Conservation (phyloP, 2,329 filamentous ascomycete genomes). For the Epichloe coenophiala region DNA sequence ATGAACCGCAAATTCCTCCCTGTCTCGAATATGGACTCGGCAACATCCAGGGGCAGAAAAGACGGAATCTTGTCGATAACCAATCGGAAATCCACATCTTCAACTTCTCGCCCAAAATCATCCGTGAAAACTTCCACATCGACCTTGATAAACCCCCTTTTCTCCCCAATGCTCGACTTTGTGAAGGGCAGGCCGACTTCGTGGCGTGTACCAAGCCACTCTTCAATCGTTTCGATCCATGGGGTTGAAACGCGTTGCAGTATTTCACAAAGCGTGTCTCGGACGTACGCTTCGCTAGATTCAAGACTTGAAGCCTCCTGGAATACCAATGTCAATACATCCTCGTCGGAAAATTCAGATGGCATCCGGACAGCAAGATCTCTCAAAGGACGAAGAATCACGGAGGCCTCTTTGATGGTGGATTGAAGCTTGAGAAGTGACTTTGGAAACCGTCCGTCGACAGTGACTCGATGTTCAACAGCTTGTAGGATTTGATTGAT, state of each 20-base stretch:
- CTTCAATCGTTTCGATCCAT: slow-evolving; percentile 53
- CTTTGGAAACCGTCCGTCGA: slow-evolving; percentile 24
- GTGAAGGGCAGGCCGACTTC: slow-evolving; percentile 42
- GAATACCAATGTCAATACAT: slow-evolving; percentile 48
- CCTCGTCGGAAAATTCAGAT: slow-evolving; percentile 39
- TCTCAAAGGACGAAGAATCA: slow-evolving; percentile 38
- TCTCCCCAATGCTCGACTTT: slow-evolving; percentile 29
- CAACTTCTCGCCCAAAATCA: slow-evolving; percentile 43
- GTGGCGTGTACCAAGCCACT: slow-evolving; percentile 59
- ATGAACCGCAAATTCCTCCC: slow-evolving; percentile 65
- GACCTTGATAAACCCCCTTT: slow-evolving; percentile 48
- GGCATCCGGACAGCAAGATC: slow-evolving; percentile 34
- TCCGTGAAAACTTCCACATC: slow-evolving; percentile 41
- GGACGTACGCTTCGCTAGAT: slow-evolving; percentile 46
- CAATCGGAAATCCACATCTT: slow-evolving; percentile 48
- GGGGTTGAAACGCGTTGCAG: slow-evolving; percentile 48
- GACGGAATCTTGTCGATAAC: slow-evolving; percentile 52
- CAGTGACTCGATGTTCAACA: slow-evolving; percentile 35
- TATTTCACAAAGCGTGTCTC: slow-evolving; percentile 53
- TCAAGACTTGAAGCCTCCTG: slow-evolving; percentile 49
- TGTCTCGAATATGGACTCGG: slow-evolving; percentile 61
- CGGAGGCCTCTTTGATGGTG: slow-evolving; percentile 30
- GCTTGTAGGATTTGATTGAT: slow-evolving; percentile 33
- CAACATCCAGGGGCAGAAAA: slow-evolving; percentile 59
- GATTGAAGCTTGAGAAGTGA: slow-evolving; percentile 42